phyloP scores from a whole-genome alignment of 2,329 filamentous ascomycete species.

The Ascochyta fabae region DNA sequence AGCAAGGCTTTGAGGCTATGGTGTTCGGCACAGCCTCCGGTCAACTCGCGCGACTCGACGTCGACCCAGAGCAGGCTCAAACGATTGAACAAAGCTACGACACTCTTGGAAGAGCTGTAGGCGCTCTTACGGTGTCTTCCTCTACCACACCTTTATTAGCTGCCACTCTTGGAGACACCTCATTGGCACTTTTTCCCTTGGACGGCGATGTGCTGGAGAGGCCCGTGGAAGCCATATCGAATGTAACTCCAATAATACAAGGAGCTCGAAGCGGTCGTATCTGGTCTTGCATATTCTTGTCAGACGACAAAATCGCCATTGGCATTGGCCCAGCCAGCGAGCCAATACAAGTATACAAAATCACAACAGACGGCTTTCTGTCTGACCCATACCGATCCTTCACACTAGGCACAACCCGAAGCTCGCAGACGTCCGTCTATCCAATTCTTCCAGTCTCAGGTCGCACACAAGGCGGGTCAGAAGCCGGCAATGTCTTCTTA shows the following conservation, averaged over 20 bases:
- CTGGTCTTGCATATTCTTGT: conserved; percentile 63
- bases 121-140: conserved; percentile 56
- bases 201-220: conserved; percentile 36
- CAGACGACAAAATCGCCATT: conserved; percentile 57
- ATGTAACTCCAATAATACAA: conserved; percentile 23
- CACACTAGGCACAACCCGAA: conserved; percentile 36
- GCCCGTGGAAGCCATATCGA: conserved; percentile 21
- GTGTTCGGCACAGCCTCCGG: conserved; percentile 65
- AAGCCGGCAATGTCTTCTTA: conserved; percentile 61
- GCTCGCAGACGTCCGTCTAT: conserved; percentile 50
- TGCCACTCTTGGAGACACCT: conserved; percentile 56
- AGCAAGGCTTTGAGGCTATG: conserved; percentile 52
- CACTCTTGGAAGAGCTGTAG: conserved; percentile 54
- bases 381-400: conserved; percentile 50
- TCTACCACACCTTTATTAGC: conserved; percentile 56
- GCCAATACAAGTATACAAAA: conserved; percentile 57
- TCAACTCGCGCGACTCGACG: conserved; percentile 50
- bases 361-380: conserved; percentile 55
- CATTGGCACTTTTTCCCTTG: conserved; percentile 55
- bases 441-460: conserved; percentile 52
- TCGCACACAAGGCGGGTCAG: conserved; percentile 38
- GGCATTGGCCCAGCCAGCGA: conserved; percentile 55
- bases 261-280: conserved; percentile 34
- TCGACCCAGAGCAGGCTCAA: conserved; percentile 21
- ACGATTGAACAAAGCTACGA: conserved; percentile 41